phyloP scores from a whole-genome alignment of 1,284 basidiomycete genomes.

The Fomitopsis schrenkii region DNA sequence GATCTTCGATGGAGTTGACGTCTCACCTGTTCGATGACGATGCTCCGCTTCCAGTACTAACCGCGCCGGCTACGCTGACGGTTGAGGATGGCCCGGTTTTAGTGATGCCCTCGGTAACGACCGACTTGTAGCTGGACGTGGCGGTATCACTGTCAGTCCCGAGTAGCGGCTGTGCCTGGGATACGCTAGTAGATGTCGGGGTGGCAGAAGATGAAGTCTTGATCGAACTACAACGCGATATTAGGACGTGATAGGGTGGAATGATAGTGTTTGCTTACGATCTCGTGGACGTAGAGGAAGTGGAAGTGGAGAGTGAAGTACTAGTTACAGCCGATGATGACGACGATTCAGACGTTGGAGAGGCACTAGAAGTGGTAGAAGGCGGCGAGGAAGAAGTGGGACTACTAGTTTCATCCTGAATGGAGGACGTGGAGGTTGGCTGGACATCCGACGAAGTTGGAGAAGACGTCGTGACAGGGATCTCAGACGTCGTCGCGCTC shows the following conservation, averaged over 20 bases:
- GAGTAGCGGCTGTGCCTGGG: not conserved
- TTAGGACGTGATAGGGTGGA: not conserved
- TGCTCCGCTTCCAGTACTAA: not conserved
- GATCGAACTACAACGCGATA: not conserved
- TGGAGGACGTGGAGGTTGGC: not conserved
- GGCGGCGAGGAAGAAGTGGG: not conserved
- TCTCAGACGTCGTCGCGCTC: not conserved
- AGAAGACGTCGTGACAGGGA: not conserved
- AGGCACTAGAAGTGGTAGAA: not conserved
- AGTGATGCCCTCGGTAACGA: not conserved
- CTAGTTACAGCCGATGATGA: not conserved
- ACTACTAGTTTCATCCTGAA: not conserved
- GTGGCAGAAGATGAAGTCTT: not conserved
- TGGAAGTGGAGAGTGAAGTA: not conserved
- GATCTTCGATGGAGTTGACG: not conserved
- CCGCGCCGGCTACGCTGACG: constrained; percentile 1
- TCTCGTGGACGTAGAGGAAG: not conserved
- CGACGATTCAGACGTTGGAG: not conserved
- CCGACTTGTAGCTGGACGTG: not conserved
- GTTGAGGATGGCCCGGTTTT: not conserved
- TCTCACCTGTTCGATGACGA: constrained; percentile 20
- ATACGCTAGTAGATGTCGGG: not conserved
- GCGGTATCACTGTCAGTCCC: not conserved
- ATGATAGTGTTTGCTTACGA: not conserved
- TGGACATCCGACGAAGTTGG: not conserved